Percentiles rank a stretch among this genome's conserved stretches.
Conservation (phyloP, 768 basidiomycete species). For the Lactarius deliciosus region DNA sequence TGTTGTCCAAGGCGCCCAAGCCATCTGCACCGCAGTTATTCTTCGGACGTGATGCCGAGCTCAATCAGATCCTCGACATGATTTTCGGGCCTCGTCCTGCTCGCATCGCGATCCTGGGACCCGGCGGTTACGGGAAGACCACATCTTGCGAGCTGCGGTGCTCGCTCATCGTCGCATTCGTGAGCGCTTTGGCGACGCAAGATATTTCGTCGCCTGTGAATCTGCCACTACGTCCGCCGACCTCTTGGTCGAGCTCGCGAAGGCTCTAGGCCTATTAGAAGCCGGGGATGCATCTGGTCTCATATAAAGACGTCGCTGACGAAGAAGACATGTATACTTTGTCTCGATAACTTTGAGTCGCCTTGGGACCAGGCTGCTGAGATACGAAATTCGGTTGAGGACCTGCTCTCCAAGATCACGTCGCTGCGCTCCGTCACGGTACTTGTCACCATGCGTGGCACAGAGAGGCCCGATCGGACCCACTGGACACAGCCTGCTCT, state of each 20-base stretch:
- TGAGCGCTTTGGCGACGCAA: slow-evolving; percentile 31
- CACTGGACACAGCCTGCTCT: slow-evolving; percentile 13
- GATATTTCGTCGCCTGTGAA: slow-evolving; percentile 40
- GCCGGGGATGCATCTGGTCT: not conserved
- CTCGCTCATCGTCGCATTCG: slow-evolving; percentile 32
- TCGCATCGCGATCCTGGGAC: slow-evolving; percentile 10
- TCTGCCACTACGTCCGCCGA: slow-evolving; percentile 32
- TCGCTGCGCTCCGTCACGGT: not conserved
- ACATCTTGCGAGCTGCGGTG: slow-evolving; percentile 38
- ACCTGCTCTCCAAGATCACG: slow-evolving; percentile 7
- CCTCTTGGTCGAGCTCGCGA: slow-evolving; percentile 33
- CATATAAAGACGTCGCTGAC: slow-evolving; percentile 3
- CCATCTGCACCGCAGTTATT: slow-evolving; percentile 12
- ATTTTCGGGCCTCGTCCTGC: not conserved
- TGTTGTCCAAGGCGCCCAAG: not conserved
- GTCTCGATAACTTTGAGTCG: slow-evolving; percentile 46
- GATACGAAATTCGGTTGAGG: slow-evolving; percentile 5
- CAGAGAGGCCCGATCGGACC: slow-evolving; percentile 8
- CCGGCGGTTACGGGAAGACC: slow-evolving; percentile 44
- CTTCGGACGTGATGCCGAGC: slow-evolving; percentile 10
- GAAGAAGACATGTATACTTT: slow-evolving; percentile 33
- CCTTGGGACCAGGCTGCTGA: slow-evolving; percentile 35
- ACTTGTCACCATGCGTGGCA: slow-evolving; percentile 19
- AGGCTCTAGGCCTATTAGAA: not conserved
- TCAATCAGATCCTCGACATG: slow-evolving; percentile 9